Evolutionary conservation across 306 rosid genomes (phyloP).

Genomic region (Hippophae rhamnoides): DNA sequence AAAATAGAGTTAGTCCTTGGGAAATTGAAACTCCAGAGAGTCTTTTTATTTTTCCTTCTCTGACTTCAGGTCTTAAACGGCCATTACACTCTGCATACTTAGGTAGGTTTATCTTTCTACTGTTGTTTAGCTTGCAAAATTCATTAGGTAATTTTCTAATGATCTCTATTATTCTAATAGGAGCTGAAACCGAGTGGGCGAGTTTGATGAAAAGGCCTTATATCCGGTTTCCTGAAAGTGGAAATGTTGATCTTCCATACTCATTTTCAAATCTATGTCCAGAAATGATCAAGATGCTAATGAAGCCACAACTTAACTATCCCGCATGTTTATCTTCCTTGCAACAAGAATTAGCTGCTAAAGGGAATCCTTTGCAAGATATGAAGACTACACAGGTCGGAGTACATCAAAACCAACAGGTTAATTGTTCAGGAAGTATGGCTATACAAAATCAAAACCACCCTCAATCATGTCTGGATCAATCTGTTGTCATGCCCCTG

Average conservation of each 20-base stretch:
- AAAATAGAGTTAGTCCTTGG: constrained; percentile 87
- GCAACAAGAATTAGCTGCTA: constrained; percentile 44
- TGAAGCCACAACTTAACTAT: constrained; percentile 46
- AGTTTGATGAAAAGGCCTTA: constrained; percentile 56
- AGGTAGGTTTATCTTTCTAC: constrained; percentile 32
- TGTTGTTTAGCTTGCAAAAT: background rate
- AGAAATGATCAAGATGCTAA: constrained; percentile 60
- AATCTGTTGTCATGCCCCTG: constrained; percentile 27
- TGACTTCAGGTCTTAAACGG: constrained; percentile 81
- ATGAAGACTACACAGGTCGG: constrained; percentile 23
- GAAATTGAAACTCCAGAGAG: constrained; percentile 97
- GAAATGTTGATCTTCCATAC: constrained; percentile 39
- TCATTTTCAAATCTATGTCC: constrained; percentile 47
- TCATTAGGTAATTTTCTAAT: background rate
- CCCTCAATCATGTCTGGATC: constrained; percentile 27
- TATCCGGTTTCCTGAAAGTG: constrained; percentile 60
- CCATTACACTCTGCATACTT: constrained; percentile 55
- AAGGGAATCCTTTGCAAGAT: constrained; percentile 29
- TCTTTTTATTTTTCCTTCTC: constrained; percentile 83
- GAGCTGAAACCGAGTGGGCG: constrained; percentile 77
- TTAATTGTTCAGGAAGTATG: constrained; percentile 21
- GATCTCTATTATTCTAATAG: constrained; percentile 13
- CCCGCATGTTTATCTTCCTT: constrained; percentile 28
- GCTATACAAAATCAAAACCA: constrained; percentile 22
- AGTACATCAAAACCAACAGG: constrained; percentile 34